phyloP scores from a whole-genome alignment of 768 basidiomycete genomes.

The Lentinula aciculospora region DNA sequence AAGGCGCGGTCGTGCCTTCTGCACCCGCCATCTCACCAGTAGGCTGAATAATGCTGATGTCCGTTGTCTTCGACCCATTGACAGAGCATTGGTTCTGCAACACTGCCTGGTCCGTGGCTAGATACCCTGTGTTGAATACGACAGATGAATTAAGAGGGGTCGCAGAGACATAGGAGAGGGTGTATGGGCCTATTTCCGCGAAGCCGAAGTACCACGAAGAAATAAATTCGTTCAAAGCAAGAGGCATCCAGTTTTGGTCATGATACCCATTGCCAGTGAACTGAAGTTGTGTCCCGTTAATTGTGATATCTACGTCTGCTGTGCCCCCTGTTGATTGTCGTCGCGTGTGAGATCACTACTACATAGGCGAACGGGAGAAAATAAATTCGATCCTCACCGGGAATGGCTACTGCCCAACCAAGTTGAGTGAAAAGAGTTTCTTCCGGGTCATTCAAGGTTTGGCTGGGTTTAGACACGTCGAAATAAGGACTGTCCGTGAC shows the following conservation, averaged over 20 bases:
- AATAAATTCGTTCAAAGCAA: conserved; percentile 15
- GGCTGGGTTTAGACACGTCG: conserved; percentile 2
- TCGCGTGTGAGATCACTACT: neutral
- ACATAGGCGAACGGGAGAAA: neutral
- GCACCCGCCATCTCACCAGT: conserved; percentile 10
- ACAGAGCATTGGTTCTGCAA: conserved; percentile 21
- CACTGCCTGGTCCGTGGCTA: conserved; percentile 14
- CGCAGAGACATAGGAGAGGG: conserved; percentile 14
- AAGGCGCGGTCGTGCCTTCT: conserved; percentile 14
- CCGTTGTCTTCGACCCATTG: conserved; percentile 11
- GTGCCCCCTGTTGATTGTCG: conserved; percentile 8
- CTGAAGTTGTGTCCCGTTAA: conserved; percentile 13
- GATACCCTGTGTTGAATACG: conserved; percentile 17
- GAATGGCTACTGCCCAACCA: conserved; percentile 17
- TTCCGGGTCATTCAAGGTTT: conserved; percentile 12
- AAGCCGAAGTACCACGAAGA: conserved; percentile 17
- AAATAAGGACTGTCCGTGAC: conserved; percentile 16
- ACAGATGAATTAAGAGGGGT: conserved; percentile 10
- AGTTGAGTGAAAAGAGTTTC: conserved; percentile 15
- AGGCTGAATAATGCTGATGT: conserved; percentile 13
- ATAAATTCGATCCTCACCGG: conserved; percentile 9
- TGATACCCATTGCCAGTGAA: conserved; percentile 19
- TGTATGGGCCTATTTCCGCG: conserved; percentile 16
- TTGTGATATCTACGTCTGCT: conserved; percentile 12
- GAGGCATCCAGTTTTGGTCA: conserved; percentile 17